These are phyloP conservation scores for Acanthamoeba triangularis DNA, from an alignment of 208 protist species.

Conservation along the genomic window DNA sequence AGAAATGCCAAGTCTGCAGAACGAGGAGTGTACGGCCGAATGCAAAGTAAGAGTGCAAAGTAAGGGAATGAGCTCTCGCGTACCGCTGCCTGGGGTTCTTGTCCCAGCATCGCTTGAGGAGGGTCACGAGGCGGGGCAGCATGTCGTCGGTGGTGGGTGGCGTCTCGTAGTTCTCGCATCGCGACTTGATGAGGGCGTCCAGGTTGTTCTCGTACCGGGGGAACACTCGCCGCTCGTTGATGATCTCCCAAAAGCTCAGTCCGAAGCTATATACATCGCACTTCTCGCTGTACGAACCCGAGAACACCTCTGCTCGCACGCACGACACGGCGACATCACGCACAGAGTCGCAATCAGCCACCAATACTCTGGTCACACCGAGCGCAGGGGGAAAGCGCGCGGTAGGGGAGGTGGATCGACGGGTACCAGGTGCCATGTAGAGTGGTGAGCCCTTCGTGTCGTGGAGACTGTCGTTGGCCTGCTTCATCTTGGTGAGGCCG, in stretches of 20 bases:
- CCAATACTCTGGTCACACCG: background rate
- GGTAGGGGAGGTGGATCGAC: background rate
- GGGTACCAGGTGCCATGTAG: constrained; percentile 73
- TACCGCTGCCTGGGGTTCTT: background rate
- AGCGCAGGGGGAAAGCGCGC: background rate
- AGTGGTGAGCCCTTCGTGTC: constrained; percentile 65
- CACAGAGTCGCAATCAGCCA: background rate
- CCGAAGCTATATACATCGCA: constrained; percentile 74
- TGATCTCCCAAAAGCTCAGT: constrained; percentile 75
- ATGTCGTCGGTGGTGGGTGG: constrained; percentile 37
- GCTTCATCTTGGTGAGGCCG: constrained; percentile 73
- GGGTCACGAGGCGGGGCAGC: constrained; percentile 37
- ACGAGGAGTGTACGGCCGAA: background rate
- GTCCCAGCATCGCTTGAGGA: constrained; percentile 60
- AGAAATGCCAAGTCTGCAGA: background rate
- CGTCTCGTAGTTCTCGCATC: constrained; percentile 25
- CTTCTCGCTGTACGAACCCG: constrained; percentile 65
- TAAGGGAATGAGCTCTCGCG: background rate
- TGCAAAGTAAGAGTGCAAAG: background rate
- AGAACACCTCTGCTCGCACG: constrained; percentile 51
- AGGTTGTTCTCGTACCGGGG: constrained; percentile 58
- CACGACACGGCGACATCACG: background rate
- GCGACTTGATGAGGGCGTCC: constrained; percentile 49
- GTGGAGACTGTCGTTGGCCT: constrained; percentile 28
- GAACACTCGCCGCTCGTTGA: constrained; percentile 45